Evolutionary conservation across 2,329 filamentous ascomycete genomes (phyloP).

Genomic region (Xylaria sp.): DNA sequence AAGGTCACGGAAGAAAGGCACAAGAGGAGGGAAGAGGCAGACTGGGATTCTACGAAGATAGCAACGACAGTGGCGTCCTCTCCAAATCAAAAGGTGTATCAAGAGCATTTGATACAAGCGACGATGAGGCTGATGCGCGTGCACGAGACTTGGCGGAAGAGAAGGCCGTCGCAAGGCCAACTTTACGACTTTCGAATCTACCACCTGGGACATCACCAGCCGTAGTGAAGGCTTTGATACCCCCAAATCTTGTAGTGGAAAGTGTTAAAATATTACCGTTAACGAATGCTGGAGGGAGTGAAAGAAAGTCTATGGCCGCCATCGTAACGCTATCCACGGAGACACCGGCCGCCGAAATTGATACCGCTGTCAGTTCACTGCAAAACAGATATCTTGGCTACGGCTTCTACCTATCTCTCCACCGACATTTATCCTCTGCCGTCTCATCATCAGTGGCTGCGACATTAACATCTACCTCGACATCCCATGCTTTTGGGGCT

Average conservation of each 20-base stretch:
- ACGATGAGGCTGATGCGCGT: constrained; percentile 63
- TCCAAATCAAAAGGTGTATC: constrained; percentile 69
- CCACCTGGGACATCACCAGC: constrained; percentile 70
- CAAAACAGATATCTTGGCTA: constrained; percentile 88
- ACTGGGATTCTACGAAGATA: constrained; percentile 56
- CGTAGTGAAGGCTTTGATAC: constrained; percentile 69
- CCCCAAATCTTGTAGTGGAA: constrained; percentile 73
- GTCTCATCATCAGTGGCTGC: constrained; percentile 61
- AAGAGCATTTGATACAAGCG: constrained; percentile 77
- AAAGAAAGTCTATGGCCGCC: constrained; percentile 78
- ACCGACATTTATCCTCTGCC: constrained; percentile 84
- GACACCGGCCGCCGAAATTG: constrained; percentile 84
- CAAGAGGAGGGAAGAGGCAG: constrained; percentile 49
- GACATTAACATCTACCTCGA: constrained; percentile 57
- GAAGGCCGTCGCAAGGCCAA: constrained; percentile 70
- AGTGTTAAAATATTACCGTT: constrained; percentile 76
- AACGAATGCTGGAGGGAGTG: constrained; percentile 62
- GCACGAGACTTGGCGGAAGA: constrained; percentile 64
- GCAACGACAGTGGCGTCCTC: constrained; percentile 42
- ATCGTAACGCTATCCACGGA: constrained; percentile 85
- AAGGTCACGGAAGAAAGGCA: constrained; percentile 50
- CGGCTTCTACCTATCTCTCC: constrained; percentile 83
- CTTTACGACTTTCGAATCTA: constrained; percentile 69
- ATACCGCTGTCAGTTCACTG: constrained; percentile 78
- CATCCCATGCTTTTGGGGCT: constrained; percentile 80